Conservation (phyloP, 352 stramenopile species). For the Phytophthora lateralis region DNA sequence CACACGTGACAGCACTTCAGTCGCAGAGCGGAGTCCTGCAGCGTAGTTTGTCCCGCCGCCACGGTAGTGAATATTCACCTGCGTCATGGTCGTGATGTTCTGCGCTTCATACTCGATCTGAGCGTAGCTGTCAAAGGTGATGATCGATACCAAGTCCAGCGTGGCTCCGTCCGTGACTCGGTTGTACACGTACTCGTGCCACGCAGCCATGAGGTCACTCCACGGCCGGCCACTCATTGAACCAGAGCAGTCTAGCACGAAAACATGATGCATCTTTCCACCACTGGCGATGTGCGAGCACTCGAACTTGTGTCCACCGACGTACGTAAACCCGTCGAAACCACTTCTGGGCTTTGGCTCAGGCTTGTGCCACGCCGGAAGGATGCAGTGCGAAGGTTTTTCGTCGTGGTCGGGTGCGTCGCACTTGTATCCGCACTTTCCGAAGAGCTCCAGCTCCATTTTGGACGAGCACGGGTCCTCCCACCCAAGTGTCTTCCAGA, state of each 20-base stretch:
- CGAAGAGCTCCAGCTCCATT: conserved; percentile 65
- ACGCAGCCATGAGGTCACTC: conserved; percentile 59
- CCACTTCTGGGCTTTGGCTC: conserved; percentile 28
- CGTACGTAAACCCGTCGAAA: conserved; percentile 59
- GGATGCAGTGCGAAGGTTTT: conserved; percentile 62
- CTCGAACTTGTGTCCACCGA: conserved; percentile 74
- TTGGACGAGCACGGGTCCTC: conserved; percentile 69
- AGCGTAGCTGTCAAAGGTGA: conserved; percentile 59
- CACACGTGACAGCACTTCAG: conserved; percentile 72
- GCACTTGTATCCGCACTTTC: conserved; percentile 74
- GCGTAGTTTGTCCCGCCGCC: conserved; percentile 61
- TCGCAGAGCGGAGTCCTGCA: conserved; percentile 56
- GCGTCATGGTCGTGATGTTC: conserved; percentile 51
- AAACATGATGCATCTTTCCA: conserved; percentile 75
- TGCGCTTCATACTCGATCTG: conserved; percentile 58
- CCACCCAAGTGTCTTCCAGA: conserved; percentile 79
- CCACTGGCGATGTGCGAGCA: conserved; percentile 63
- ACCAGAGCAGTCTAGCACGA: conserved; percentile 80
- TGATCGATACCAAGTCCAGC: conserved; percentile 75
- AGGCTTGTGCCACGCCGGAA: conserved; percentile 67
- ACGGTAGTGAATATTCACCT: conserved; percentile 34
- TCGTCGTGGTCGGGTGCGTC: conserved; percentile 69
- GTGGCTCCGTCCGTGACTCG: conserved; percentile 54
- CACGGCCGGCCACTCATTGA: conserved; percentile 75
- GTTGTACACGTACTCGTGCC: conserved; percentile 71